These are phyloP conservation scores for Nakazawaea ambrosiae DNA, from an alignment of 805 yeast genomes.

Conservation along the genomic window DNA sequence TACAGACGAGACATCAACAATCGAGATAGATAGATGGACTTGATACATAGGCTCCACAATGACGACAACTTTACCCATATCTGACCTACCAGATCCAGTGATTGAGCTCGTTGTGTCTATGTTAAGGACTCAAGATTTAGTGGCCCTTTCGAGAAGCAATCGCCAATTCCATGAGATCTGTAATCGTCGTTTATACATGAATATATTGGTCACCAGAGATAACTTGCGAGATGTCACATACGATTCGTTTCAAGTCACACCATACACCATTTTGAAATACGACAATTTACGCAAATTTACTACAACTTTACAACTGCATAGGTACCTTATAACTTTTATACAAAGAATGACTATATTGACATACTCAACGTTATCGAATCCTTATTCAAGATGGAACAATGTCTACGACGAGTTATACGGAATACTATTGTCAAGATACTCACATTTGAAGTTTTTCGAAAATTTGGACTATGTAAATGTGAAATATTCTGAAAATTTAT, in stretches of 20 bases:
- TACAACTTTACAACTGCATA: constrained; percentile 9
- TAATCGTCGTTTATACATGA: constrained; percentile 11
- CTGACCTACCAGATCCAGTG: constrained; percentile 1
- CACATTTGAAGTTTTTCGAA: constrained; percentile 6
- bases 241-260: not conserved
- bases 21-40: too few species aligned
- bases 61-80: too few species aligned
- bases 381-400: constrained; percentile 15
- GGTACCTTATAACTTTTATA: constrained; percentile 12
- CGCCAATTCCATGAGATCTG: constrained; percentile 8
- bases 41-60: too few species aligned
- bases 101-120: not conserved
- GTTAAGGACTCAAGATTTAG: constrained; percentile 11
- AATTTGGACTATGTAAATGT: constrained; percentile 11
- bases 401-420: constrained; percentile 9
- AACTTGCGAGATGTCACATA: constrained; percentile 1
- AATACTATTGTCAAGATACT: not conserved
- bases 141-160: constrained; percentile 11
- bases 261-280: constrained; percentile 13
- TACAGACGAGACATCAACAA: too few species aligned
- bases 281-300: constrained; percentile 11
- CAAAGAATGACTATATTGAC: constrained; percentile 13
- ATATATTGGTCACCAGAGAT: constrained; percentile 14
- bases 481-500: constrained; percentile 6
- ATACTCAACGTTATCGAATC: constrained; percentile 2